A percentile compares a stretch with the other conserved stretches of the same genome.
These are phyloP conservation scores for Lycium ferocissimum DNA, from an alignment of 257 asterid species.

Conservation along the genomic window DNA sequence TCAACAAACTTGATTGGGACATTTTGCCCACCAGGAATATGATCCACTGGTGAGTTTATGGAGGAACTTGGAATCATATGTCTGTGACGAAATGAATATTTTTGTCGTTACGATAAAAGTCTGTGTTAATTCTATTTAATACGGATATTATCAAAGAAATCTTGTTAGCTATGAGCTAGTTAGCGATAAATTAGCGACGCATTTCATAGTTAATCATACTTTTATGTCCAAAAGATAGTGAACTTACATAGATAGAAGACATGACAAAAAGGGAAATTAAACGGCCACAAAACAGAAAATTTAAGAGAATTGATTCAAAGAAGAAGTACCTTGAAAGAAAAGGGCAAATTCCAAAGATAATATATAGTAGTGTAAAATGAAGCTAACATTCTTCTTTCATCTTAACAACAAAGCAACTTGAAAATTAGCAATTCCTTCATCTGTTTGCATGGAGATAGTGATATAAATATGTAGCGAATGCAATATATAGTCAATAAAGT, in stretches of 20 bases:
- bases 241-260: conserved; percentile 20
- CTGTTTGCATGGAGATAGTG: not conserved
- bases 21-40: conserved; percentile 1
- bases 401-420: not conserved
- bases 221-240: conserved; percentile 40
- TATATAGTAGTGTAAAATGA: not conserved
- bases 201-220: not conserved
- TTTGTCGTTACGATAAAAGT: not conserved
- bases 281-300: not conserved
- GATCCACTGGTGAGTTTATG: not conserved
- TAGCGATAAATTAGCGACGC: not conserved
- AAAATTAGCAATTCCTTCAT: not conserved
- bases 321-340: conserved; percentile 26
- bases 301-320: not conserved
- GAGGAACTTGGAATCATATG: not conserved
- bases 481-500: not conserved
- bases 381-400: not conserved
- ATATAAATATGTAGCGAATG: conserved; percentile 11
- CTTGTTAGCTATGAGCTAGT: not conserved
- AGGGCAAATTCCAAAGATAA: not conserved
- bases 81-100: too few relatives aligned
- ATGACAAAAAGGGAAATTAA: not conserved
- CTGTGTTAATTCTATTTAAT: not conserved
- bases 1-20: conserved; percentile 40
- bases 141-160: not conserved